phyloP scores from a whole-genome alignment of 179 eudicot genomes.

The Beta lomatogona region DNA sequence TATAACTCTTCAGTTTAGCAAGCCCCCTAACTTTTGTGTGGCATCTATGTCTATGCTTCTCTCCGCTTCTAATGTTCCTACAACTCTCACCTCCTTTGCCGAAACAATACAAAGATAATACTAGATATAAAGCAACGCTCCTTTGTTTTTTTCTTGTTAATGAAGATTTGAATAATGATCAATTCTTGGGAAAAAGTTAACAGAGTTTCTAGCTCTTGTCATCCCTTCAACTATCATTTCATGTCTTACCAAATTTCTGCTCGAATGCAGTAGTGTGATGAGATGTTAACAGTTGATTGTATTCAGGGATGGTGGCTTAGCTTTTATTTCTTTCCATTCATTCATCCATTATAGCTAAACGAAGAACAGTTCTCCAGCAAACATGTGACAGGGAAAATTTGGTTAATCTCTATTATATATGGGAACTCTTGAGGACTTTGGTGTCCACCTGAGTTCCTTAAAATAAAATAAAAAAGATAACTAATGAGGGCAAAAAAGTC shows the following conservation, averaged over 20 bases:
- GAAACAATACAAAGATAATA: not conserved
- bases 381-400: too few species aligned
- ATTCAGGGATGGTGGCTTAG: not conserved
- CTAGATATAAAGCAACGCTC: not conserved
- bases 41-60: not conserved
- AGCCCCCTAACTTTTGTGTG: not conserved
- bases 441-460: too few species aligned
- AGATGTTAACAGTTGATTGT: not conserved
- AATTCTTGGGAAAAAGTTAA: not conserved
- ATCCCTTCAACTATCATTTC: not conserved
- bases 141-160: not conserved
- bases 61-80: not conserved
- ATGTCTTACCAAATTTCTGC: not conserved
- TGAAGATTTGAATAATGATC: not conserved
- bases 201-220: not conserved
- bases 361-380: too few species aligned
- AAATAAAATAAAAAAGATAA: too few species aligned
- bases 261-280: not conserved
- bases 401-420: too few species aligned
- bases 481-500: too few species aligned
- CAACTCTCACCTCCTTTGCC: constrained; percentile 2
- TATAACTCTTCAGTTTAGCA: too few species aligned
- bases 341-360: too few species aligned
- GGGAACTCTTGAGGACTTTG: too few species aligned
- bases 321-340: not conserved